Conservation (phyloP, 352 stramenopile genomes). For the Saprolegnia diclina region DNA sequence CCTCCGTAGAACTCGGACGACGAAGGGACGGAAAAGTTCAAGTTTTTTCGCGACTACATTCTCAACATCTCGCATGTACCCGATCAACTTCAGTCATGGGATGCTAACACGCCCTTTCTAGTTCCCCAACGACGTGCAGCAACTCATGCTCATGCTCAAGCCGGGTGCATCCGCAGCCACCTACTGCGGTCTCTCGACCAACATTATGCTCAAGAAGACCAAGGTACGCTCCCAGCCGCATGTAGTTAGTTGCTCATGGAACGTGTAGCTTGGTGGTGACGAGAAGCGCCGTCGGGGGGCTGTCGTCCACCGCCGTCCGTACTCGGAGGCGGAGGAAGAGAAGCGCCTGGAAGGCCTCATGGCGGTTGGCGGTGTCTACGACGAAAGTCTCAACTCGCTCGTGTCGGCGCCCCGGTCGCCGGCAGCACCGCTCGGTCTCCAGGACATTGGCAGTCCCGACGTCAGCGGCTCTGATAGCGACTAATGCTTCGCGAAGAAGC, state of each 20-base stretch:
- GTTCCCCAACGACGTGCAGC: conserved; percentile 48
- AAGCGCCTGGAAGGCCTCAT: conserved; percentile 53
- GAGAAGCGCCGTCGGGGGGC: conserved; percentile 73
- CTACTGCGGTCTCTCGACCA: conserved; percentile 67
- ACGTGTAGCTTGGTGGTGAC: conserved; percentile 48
- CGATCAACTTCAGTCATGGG: neutral
- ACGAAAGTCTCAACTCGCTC: conserved; percentile 24
- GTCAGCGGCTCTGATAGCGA: conserved; percentile 58
- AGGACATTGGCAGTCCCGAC: conserved; percentile 45
- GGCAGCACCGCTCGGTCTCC: conserved; percentile 27
- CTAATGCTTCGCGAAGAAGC: conserved; percentile 32
- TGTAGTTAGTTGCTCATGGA: conserved; percentile 9
- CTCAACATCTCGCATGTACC: conserved; percentile 25
- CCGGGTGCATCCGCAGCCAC: conserved; percentile 68
- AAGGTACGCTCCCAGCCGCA: conserved; percentile 35
- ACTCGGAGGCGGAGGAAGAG: conserved; percentile 60
- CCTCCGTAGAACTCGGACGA: conserved; percentile 19
- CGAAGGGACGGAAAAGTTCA: conserved; percentile 57
- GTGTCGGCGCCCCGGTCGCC: neutral
- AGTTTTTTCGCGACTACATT: conserved; percentile 71
- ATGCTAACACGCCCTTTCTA: neutral
- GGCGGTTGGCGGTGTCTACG: conserved; percentile 34
- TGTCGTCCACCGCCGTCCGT: conserved; percentile 67
- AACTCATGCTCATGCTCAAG: conserved; percentile 75
- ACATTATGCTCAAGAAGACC: conserved; percentile 77